These are phyloP conservation scores for Lyophyllum decastes DNA, from an alignment of 768 basidiomycete genomes.

Conservation along the genomic window DNA sequence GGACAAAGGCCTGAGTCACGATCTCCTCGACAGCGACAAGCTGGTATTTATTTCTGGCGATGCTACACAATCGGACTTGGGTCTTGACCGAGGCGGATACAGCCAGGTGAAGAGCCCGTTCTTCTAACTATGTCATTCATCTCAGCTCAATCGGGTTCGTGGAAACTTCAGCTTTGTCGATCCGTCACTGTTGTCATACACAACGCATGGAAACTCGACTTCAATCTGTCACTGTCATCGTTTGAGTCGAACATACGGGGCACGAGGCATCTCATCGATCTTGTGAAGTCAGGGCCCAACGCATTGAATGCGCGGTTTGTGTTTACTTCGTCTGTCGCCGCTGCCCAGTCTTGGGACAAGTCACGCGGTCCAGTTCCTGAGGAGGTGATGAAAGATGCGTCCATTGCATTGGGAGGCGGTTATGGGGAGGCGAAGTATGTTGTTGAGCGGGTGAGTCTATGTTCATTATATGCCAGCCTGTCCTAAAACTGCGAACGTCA, in stretches of 20 bases:
- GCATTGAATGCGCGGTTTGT: conserved; percentile 28
- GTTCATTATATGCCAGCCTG: conserved; percentile 11
- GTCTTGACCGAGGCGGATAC: conserved; percentile 23
- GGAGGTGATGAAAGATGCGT: conserved; percentile 29
- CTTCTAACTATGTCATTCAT: neutral
- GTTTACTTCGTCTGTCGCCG: conserved; percentile 41
- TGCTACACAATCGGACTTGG: conserved; percentile 25
- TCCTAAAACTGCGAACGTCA: conserved; percentile 1
- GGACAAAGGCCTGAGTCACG: conserved; percentile 29
- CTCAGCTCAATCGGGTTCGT: neutral
- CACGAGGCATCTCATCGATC: conserved; percentile 47
- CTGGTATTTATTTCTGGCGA: conserved; percentile 36
- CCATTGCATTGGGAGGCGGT: conserved; percentile 35
- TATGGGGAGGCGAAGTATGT: conserved; percentile 49
- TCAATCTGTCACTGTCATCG: conserved; percentile 48
- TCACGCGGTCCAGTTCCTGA: conserved; percentile 33
- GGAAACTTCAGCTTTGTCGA: conserved; percentile 21
- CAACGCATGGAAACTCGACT: conserved; percentile 41
- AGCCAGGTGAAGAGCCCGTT: conserved; percentile 18
- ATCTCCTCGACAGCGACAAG: conserved; percentile 29
- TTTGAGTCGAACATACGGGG: conserved; percentile 50
- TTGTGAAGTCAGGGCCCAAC: conserved; percentile 28
- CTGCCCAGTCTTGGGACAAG: conserved; percentile 29
- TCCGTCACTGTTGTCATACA: conserved; percentile 39
- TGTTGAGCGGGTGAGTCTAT: conserved; percentile 32